phyloP scores from a whole-genome alignment of 257 asterid genomes.

The Solanum phureja region DNA sequence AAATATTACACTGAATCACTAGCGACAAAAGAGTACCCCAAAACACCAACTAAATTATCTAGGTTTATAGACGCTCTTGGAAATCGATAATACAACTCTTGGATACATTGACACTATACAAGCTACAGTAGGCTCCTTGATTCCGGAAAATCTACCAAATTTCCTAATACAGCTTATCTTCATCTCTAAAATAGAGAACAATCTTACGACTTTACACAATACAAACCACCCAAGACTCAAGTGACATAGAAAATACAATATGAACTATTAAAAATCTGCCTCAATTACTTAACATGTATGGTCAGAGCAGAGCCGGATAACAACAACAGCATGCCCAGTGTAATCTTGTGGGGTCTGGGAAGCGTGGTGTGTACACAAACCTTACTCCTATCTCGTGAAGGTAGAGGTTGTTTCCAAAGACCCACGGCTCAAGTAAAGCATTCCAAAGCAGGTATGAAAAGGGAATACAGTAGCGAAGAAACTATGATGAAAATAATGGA shows the following conservation, averaged over 20 bases:
- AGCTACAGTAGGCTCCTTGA: not conserved
- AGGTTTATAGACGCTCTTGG: not conserved
- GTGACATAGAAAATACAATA: not conserved
- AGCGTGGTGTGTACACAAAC: not conserved
- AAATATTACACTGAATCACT: not conserved
- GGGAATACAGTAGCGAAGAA: not conserved
- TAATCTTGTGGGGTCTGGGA: not conserved
- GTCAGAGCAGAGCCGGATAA: not conserved
- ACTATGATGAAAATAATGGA: not conserved
- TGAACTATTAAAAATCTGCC: not conserved
- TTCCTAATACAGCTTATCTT: not conserved
- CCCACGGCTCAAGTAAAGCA: not conserved
- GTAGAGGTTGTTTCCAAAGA: not conserved
- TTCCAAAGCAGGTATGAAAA: not conserved
- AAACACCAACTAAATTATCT: not conserved
- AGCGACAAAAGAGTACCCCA: not conserved
- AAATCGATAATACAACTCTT: not conserved
- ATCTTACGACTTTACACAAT: not conserved
- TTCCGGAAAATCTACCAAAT: not conserved
- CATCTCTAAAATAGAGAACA: not conserved
- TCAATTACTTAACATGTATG: not conserved
- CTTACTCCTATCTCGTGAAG: not conserved
- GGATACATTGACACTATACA: not conserved
- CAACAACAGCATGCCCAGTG: not conserved
- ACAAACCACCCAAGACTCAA: not conserved